phyloP scores from a whole-genome alignment of 331 rosid genomes.

The Quercus lobata region DNA sequence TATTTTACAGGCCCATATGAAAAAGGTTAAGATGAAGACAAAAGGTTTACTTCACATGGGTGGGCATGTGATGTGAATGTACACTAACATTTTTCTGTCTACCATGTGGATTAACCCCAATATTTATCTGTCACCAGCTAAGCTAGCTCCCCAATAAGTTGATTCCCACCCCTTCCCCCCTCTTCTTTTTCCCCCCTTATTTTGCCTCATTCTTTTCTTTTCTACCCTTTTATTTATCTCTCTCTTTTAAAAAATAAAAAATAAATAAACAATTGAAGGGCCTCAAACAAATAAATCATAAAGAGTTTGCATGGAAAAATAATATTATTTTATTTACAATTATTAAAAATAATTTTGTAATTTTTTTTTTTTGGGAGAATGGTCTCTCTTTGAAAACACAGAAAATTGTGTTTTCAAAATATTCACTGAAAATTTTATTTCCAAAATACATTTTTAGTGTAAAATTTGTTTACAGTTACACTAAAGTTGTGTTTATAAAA shows the following conservation, averaged over 20 bases:
- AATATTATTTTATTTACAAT: no score
- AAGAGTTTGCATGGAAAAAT: no score
- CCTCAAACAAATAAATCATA: no score
- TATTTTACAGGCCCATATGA: constrained; percentile 40
- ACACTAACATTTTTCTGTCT: constrained; percentile 78
- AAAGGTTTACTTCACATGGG: constrained; percentile 93
- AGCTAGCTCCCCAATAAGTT: constrained; percentile 56
- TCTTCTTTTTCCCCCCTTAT: constrained; percentile 2
- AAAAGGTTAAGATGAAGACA: constrained; percentile 63
- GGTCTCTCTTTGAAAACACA: no score
- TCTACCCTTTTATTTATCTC: not conserved
- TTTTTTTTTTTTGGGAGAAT: no score
- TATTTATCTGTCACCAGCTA: constrained; percentile 93
- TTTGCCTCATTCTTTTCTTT: not conserved
- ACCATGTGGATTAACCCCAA: constrained; percentile 90
- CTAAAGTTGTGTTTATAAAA: no score
- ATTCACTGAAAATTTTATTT: no score
- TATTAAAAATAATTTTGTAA: no score
- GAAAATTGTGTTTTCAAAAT: no score
- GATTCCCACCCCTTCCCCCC: constrained; percentile 12
- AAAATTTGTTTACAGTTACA: no score
- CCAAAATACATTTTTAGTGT: no score
- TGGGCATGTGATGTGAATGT: constrained; percentile 89
- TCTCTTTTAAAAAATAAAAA: not conserved
- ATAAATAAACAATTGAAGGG: no score